A percentile compares a stretch with the other conserved stretches of the same genome.
Conservation (phyloP, 2,329 filamentous ascomycete species). For the Neophaeococcomyces aloes region DNA sequence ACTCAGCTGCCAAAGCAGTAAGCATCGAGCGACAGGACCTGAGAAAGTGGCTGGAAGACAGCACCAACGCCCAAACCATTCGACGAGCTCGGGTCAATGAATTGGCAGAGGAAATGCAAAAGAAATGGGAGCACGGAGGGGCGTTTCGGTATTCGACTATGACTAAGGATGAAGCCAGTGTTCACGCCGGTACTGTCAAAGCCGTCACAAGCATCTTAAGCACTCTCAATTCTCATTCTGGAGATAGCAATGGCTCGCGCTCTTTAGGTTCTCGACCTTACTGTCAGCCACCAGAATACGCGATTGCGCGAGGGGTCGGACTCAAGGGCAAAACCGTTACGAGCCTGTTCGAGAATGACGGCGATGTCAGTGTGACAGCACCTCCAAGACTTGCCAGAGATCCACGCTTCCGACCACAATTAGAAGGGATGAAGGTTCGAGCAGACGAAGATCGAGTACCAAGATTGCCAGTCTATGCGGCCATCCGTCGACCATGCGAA, state of each 20-base stretch:
- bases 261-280: conserved; percentile 10
- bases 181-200: conserved; percentile 14
- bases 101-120: conserved; percentile 3
- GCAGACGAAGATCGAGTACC: conserved; percentile 10
- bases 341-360: conserved; percentile 19
- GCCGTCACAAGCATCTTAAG: conserved; percentile 16
- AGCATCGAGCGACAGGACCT: neutral
- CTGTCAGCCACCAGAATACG: conserved; percentile 17
- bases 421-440: conserved; percentile 14
- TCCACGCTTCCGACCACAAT: conserved; percentile 18
- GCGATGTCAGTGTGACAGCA: conserved; percentile 14
- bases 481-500: no score
- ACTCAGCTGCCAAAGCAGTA: neutral
- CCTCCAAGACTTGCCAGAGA: conserved; percentile 20
- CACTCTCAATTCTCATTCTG: conserved; percentile 9
- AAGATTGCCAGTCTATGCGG: neutral
- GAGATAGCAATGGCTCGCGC: neutral
- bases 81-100: conserved; percentile 2
- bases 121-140: conserved; percentile 2
- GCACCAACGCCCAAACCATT: neutral
- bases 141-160: conserved; percentile 3
- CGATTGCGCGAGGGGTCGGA: conserved; percentile 14
- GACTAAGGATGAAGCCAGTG: conserved; percentile 5
- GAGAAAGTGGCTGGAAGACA: neutral
- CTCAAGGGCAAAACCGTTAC: conserved; percentile 9